Base-by-base conservation (phyloP, 371 early-diverging fungal species). In the Apophysomyces trapeziformis region DNA sequence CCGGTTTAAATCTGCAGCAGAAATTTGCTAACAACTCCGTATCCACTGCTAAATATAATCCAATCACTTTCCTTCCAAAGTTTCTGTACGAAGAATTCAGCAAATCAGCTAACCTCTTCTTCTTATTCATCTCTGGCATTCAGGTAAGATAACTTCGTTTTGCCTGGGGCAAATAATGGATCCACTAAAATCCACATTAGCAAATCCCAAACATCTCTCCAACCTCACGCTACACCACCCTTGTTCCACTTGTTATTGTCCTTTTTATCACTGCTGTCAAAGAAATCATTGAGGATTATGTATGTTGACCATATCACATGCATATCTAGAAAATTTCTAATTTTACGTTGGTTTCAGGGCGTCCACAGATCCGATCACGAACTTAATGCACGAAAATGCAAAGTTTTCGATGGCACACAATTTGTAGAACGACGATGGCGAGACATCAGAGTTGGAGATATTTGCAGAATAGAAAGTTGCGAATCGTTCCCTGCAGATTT, bases 61-160 rank as follows among this genome's bases (percentile, higher is more conserved):
- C 88, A 37, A 46, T 89, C 43, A 93, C 94, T 5, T 99, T 99
- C 75, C 65, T 99, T 60, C 95, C 95, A 46, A 92, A 94, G 71
- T 96, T 97, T 77, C 74, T 97, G 21, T 93, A 88, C 38, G 95
- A 93, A 69, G 97, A 99, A 83, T 94, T 97, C 66, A 93, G 93
- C 61, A 97, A 96, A 82, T 91, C 93, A 65, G 95, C 95, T 66
- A 99, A 98, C 74, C 71, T 99, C 21, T 99, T 97, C 76, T 99
- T 99, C 84, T 81, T 97, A 64, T 90, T 97, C 68, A 94, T 82
- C 62, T 82, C 93, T 4, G 85, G 88, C 50, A 93, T 95, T 62
- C 95, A 95, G 85, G 91, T 89, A 79, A 60, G 58, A 61, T 18
- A 7, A 18, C 18, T 8, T 11, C 38, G 11, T 44, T 36, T n/a